Conservation (phyloP, 2,329 filamentous ascomycete genomes). For the Mollisia scopiformis region DNA sequence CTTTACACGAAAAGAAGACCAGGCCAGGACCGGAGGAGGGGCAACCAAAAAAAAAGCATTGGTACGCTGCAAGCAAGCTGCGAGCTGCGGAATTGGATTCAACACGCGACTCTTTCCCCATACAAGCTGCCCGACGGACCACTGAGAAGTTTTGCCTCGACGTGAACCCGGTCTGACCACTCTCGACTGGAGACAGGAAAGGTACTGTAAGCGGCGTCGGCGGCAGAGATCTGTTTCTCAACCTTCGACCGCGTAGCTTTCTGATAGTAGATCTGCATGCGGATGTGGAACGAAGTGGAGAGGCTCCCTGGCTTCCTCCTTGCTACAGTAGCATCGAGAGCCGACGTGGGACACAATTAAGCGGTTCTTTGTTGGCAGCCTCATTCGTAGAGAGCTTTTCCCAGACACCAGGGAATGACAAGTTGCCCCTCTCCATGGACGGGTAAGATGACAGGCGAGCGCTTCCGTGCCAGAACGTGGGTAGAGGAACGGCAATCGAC, state of each 20-base stretch:
- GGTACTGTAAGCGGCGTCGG: slow-evolving; percentile 10
- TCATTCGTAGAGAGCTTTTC: slow-evolving; percentile 11
- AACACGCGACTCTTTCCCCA: slow-evolving; percentile 12
- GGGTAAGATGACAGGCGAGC: slow-evolving; percentile 1
- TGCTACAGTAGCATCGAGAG: slow-evolving; percentile 8
- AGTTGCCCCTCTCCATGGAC: slow-evolving; percentile 7
- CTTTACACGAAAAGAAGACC: too few relatives aligned
- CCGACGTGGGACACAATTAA: slow-evolving; percentile 15
- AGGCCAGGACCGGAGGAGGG: slow-evolving; percentile 3
- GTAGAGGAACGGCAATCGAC: neutral
- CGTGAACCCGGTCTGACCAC: neutral
- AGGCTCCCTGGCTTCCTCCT: neutral
- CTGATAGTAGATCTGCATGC: slow-evolving; percentile 22
- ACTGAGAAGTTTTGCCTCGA: slow-evolving; percentile 4
- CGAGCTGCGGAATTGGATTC: neutral
- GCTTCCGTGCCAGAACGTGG: neutral
- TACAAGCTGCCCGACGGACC: neutral
- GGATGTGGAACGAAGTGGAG: slow-evolving; percentile 5
- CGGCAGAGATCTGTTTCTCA: slow-evolving; percentile 19
- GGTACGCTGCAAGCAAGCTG: neutral
- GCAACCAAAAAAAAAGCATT: slow-evolving; percentile 15
- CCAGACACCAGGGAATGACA: slow-evolving; percentile 6
- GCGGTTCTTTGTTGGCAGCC: slow-evolving; percentile 1
- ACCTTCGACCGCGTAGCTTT: too few relatives aligned
- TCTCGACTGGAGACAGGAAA: neutral